These are phyloP conservation scores for Brettanomyces nanus DNA, from an alignment of 805 yeast species.

Conservation along the genomic window DNA sequence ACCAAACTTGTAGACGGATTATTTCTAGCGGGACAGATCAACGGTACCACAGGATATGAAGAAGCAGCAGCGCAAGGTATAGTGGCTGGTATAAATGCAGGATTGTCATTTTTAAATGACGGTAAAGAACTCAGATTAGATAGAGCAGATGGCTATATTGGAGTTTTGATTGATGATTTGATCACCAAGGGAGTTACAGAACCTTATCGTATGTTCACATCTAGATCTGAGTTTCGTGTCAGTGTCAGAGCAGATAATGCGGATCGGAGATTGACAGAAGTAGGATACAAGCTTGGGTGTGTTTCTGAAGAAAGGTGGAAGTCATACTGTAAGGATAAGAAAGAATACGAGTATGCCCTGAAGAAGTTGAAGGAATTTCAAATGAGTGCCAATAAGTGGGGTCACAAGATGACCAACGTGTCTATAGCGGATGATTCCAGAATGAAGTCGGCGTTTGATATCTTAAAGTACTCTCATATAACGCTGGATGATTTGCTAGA, in stretches of 20 bases:
- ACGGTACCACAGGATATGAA: slow-evolving; percentile 98
- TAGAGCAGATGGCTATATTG: slow-evolving; percentile 83
- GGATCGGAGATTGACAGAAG: slow-evolving; percentile 68
- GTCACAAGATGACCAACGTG: slow-evolving; percentile 33
- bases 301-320: slow-evolving; percentile 53
- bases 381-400: slow-evolving; percentile 60
- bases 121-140: slow-evolving; percentile 47
- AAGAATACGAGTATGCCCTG: slow-evolving; percentile 35
- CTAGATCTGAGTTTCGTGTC: slow-evolving; percentile 88
- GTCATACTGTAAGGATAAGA: slow-evolving; percentile 35
- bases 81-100: slow-evolving; percentile 94
- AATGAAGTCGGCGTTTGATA: slow-evolving; percentile 59
- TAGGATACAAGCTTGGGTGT: slow-evolving; percentile 60
- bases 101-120: slow-evolving; percentile 37
- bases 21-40: slow-evolving; percentile 92
- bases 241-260: slow-evolving; percentile 93
- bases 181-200: slow-evolving; percentile 94
- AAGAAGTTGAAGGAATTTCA: slow-evolving; percentile 35
- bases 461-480: slow-evolving; percentile 48
- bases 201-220: slow-evolving; percentile 97
- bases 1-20: slow-evolving; percentile 74
- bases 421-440: slow-evolving; percentile 47
- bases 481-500: slow-evolving; percentile 28
- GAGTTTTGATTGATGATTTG: slow-evolving; percentile 88
- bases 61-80: slow-evolving; percentile 98